These are phyloP conservation scores for Inga laurina DNA, from an alignment of 306 rosid genomes.

Conservation along the genomic window DNA sequence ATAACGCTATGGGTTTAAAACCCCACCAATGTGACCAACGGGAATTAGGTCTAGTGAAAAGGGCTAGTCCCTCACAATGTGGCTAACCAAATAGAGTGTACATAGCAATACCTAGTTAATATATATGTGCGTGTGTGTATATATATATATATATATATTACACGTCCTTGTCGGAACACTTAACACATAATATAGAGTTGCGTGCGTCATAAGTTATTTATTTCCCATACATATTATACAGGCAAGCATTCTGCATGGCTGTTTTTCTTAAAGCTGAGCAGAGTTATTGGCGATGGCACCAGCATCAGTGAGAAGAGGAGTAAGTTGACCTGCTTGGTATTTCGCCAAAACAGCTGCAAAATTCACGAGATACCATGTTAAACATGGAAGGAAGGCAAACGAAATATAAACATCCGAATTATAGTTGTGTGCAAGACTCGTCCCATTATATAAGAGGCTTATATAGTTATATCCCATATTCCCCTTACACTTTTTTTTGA, in stretches of 20 bases:
- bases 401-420: not conserved
- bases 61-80: too few species aligned
- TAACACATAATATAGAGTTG: not conserved
- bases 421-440: not conserved
- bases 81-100: too few species aligned
- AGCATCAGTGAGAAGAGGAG: conserved; percentile 69
- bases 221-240: not conserved
- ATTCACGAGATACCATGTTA: not conserved
- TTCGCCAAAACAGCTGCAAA: conserved; percentile 66
- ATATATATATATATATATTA: not conserved
- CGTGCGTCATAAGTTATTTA: conserved; percentile 1
- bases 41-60: too few species aligned
- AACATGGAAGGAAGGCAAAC: not conserved
- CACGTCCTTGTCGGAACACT: not conserved
- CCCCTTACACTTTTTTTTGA: not conserved
- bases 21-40: too few species aligned
- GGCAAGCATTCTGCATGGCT: not conserved
- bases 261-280: conserved; percentile 44
- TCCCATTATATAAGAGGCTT: not conserved
- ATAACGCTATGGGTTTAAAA: too few species aligned
- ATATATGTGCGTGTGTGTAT: too few species aligned
- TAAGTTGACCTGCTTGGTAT: conserved; percentile 58
- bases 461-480: too few species aligned
- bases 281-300: conserved; percentile 61
- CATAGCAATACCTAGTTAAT: not conserved